Base-by-base conservation (phyloP, 202 grass and related monocot species). In the Eragrostis tef region DNA sequence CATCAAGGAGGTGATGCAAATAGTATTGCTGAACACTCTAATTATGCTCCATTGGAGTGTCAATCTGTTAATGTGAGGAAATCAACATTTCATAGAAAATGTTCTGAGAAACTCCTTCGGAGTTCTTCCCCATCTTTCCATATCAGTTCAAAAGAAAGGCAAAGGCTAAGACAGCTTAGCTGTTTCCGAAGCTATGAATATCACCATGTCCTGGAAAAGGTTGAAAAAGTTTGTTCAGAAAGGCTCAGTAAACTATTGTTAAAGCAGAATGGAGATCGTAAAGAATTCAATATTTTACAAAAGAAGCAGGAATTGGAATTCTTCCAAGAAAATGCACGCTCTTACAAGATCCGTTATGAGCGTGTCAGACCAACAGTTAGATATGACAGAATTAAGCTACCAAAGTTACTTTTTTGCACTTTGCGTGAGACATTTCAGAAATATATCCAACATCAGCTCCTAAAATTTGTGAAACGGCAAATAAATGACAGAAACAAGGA, bases 401-500 rank as follows among this genome's bases (percentile, higher is more conserved):
- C 88, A 4, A 86, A 81, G 72, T 53, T 56, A 81, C 19, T 67
- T 72, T 86, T 84, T 62, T 70, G 71, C 78, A 84, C 76, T 75
- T 81, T 90, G 54, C 22, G 19, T 9, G 22, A 79, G 14, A 70
- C 26, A 71, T 92, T 92, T 74, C 21, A 36, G 11, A 88, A 81
- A 67, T 86, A 92, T 89, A 86, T 78, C 75, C 78, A 62, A 76
- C 60, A 31, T 6, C 87, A 92, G 79, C 41, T 86, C 7, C 82
- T 58, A 64, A 84, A 71, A 57, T 90, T 94, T 78, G 65, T 81
- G 53, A 78, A 77, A 16, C 61, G 41, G 59, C 89, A 84, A 78
- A 82, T 94, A 81, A 60, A 83, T 52, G 85, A 89, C 43, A 94
- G 93, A 86, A 86, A 94, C 64, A 88, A 80, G 70, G 93, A 96